These are phyloP conservation scores for Huntiella savannae DNA, from an alignment of 2,329 filamentous ascomycete genomes.

Conservation along the genomic window DNA sequence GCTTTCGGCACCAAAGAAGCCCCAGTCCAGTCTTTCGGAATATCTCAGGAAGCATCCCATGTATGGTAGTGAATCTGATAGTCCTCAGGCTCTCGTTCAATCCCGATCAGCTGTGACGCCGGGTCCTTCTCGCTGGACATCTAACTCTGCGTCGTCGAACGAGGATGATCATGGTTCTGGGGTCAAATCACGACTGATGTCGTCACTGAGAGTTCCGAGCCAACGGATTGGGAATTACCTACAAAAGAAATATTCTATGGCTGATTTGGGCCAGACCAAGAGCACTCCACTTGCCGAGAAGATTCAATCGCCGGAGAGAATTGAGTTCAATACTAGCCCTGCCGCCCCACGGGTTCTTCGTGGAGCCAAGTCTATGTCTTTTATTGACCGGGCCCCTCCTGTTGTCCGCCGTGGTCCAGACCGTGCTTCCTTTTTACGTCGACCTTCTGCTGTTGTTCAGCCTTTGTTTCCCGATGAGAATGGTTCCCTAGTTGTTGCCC, in stretches of 20 bases:
- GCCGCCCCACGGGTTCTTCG: slow-evolving; percentile 2
- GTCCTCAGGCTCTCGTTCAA: neutral
- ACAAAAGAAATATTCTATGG: neutral
- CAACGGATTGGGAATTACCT: too few species aligned
- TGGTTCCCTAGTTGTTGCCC: neutral
- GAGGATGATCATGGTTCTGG: neutral
- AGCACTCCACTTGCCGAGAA: neutral
- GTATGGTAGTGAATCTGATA: neutral
- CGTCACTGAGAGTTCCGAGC: too few species aligned
- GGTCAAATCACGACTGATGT: too few species aligned
- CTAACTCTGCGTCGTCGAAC: neutral
- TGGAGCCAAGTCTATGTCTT: slow-evolving; percentile 11
- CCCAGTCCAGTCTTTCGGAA: neutral
- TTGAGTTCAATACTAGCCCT: neutral
- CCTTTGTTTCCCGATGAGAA: slow-evolving; percentile 6
- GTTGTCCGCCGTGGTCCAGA: neutral
- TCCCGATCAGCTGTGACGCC: neutral
- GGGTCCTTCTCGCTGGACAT: neutral
- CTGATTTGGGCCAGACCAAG: slow-evolving; percentile 1
- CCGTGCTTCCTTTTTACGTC: slow-evolving; percentile 5
- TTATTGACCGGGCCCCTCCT: slow-evolving; percentile 8
- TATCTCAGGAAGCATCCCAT: neutral
- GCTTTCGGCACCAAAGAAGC: neutral
- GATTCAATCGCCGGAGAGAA: too few species aligned
- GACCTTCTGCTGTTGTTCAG: slow-evolving; percentile 1